Evolutionary conservation across 371 early-diverging fungal genomes (phyloP).

Genomic region (Rhizopus microsporus): DNA sequence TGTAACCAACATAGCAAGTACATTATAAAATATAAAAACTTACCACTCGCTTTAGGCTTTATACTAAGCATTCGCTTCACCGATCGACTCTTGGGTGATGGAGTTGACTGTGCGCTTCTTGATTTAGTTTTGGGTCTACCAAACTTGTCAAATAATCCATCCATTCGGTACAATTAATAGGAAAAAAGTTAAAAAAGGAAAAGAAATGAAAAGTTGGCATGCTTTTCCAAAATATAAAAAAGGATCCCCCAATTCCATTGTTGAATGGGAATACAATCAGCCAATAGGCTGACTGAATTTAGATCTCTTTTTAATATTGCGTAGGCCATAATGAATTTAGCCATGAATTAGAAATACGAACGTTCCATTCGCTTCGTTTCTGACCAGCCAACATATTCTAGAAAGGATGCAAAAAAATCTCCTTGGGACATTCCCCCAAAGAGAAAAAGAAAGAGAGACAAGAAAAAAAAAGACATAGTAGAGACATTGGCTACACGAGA

Average conservation of each 20-base stretch:
- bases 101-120: neutral
- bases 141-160: slow-evolving; percentile 3
- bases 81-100: neutral
- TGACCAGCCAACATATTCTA: too few species aligned
- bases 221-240: neutral
- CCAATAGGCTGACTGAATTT: neutral
- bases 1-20: neutral
- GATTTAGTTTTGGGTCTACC: neutral
- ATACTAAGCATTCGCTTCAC: slow-evolving; percentile 1
- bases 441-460: neutral
- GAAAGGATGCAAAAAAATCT: too few species aligned
- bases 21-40: neutral
- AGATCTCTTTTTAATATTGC: neutral
- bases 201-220: neutral
- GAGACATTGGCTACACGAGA: neutral
- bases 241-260: neutral
- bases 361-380: too few species aligned
- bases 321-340: too few species aligned
- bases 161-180: neutral
- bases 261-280: neutral
- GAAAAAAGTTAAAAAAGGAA: neutral
- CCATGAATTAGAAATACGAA: too few species aligned
- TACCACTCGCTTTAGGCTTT: neutral
- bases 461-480: neutral
- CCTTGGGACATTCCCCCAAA: neutral